Evolutionary conservation across 352 stramenopile genomes (phyloP), one percentile per base, ranked within the genome.

Genomic region (Thalassiosira mediterranea): DNA sequence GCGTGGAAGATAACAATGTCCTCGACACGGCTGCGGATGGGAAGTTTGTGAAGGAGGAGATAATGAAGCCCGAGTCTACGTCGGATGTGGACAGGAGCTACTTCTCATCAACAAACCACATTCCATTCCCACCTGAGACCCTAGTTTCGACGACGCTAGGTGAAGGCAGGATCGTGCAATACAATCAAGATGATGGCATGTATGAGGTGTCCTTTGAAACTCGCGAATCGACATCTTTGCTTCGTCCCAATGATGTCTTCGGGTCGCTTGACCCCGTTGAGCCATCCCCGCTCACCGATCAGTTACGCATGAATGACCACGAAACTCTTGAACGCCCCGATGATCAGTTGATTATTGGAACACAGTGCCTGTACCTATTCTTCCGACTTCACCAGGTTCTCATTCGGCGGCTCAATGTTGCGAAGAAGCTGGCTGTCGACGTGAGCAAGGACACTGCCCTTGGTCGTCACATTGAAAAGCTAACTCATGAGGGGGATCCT

Each of bases 291-390:
- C 81, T 88, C 13, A 91, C 83, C 1, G 75, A 85, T 25, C 72
- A 93, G 57, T 71, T 89, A 15, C 72, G 84, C 8, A 52, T 48
- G n/a, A 76, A 85, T 29, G 88, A 94, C 62, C 48, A 66, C 11
- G 81, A 84, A 17, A 76, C 76, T 23, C 59, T 86, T 17, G 76
- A 82, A 53, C 64, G 84, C 47, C 29, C 72, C 2, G 64, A 78
- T 49, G 88, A 93, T 65, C 81, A 87, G 60, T 62, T 94, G 13
- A 76, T 84, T 46, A 85, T 93, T 54, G 88, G 88, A 61, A 92
- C 88, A 7, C 88, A 94, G 76, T 88, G 76, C 46, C 63, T 94
- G 0, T 94, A 93, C 56, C 63, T 94, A 19, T 92, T 94, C 59
- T 88, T 94, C 61, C 63, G 87, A 1, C 61, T 94, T 19, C 85